phyloP scores from a whole-genome alignment of 805 yeast genomes.

The Wickerhamomyces queroliae region DNA sequence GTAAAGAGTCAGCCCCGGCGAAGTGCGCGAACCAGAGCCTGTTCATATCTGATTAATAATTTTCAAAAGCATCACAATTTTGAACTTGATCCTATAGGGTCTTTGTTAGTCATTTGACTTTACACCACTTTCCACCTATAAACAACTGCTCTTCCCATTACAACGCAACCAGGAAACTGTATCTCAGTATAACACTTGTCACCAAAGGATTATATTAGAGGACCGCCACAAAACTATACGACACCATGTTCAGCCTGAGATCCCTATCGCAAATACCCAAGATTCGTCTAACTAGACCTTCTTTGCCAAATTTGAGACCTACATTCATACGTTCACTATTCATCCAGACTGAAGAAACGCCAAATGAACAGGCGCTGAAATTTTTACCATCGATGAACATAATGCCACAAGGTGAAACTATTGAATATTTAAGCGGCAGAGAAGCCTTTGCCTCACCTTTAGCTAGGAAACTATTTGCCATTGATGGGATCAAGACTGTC shows the following conservation, averaged over 20 bases:
- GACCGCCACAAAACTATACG: not conserved
- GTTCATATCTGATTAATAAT: not conserved
- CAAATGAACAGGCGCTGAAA: slow-evolving; percentile 81
- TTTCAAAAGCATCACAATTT: not conserved
- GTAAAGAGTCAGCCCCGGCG: no score
- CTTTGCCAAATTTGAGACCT: not conserved
- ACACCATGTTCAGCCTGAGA: not conserved
- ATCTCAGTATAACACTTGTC: no score
- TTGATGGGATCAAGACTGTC: slow-evolving; percentile 72
- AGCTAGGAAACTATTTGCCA: slow-evolving; percentile 65
- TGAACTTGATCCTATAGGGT: no score
- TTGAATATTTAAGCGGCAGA: slow-evolving; percentile 68
- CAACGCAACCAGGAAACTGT: no score
- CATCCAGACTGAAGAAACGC: slow-evolving; percentile 82
- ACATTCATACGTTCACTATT: slow-evolving; percentile 31
- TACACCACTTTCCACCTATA: no score
- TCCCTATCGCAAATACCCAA: not conserved
- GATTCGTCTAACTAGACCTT: not conserved
- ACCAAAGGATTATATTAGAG: no score
- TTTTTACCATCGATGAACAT: slow-evolving; percentile 71
- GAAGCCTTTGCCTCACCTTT: slow-evolving; percentile 74
- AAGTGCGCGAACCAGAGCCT: not conserved
- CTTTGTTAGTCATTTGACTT: no score
- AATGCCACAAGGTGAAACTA: slow-evolving; percentile 58
- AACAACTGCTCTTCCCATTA: no score